Base-by-base conservation (phyloP, 805 yeast genomes). In the Candida vartiovaarae region DNA sequence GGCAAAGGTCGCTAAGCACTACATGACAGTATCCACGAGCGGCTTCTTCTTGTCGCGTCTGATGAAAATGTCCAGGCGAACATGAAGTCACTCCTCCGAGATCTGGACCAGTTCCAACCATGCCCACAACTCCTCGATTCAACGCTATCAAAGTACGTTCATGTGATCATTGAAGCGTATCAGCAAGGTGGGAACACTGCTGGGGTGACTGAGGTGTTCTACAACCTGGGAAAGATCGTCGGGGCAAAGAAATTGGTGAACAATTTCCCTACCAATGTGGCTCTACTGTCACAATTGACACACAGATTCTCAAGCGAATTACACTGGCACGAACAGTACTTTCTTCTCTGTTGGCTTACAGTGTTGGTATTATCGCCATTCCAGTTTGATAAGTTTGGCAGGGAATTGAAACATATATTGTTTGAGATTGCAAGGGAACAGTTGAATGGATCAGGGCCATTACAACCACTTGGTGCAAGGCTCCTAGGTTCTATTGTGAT, bases 311-410 rank as follows among this genome's bases (percentile, higher is more conserved):
- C 45, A 6, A 7, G 27, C 1, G 40, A 44, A 6, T 34, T 47
- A 6, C 38, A 56, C 42, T 78, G 83, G 85, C 67, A 72, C 39
- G 67, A 66, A 29, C 56, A 64, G 32, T 80, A 66, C 44, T 61
- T 81, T 8, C 56, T 79, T 35, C 61, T 88, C 7, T 65, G 84
- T 3, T 90, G 96, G 95, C 68, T 87, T 8, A 72, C 82, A 0
- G 76, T 82, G 8, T 63, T 89, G 24, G 72, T 80, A 0, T 64
- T 84, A n/a, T 76, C 81, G 0, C 97, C 98, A 0, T 89, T 90
- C 55, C 71, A 76, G 2, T 64, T 90, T 26, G 62, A 60, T 1
- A 49, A 62, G 0, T 60, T 82, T 11, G 62, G 61, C 2, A 48
- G 57, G 3, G 45, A 56, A 0, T 44, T 61, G 0, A 59, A 73